phyloP scores from a whole-genome alignment of 306 rosid genomes.

The Castanopsis chinensis region DNA sequence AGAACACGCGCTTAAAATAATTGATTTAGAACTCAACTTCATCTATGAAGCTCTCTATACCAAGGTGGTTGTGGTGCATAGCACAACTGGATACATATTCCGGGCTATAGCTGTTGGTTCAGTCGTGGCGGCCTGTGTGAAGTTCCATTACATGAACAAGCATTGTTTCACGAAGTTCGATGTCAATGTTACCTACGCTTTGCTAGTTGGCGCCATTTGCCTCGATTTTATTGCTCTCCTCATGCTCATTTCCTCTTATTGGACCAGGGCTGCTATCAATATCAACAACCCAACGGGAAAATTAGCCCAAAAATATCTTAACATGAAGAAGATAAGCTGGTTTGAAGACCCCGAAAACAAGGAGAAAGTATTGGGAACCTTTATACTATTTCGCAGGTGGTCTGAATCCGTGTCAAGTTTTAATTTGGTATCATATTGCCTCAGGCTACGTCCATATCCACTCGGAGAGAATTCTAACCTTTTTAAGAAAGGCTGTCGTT shows the following conservation, averaged over 20 bases:
- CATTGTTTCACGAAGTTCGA: slow-evolving; percentile 2
- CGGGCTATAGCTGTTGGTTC: slow-evolving; percentile 15
- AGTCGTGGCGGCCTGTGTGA: slow-evolving; percentile 6
- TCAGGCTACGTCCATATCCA: not conserved
- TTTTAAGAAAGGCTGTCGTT: too few species aligned
- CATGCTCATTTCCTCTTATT: slow-evolving; percentile 27
- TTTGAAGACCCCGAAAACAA: not conserved
- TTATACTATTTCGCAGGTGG: slow-evolving; percentile 33
- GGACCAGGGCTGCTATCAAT: slow-evolving; percentile 3
- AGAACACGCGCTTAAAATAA: too few species aligned
- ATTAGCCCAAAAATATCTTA: not conserved
- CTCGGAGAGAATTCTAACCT: too few species aligned
- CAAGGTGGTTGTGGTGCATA: slow-evolving; percentile 29
- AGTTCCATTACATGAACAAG: slow-evolving; percentile 9
- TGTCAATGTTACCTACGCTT: slow-evolving; percentile 27
- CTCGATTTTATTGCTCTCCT: slow-evolving; percentile 26
- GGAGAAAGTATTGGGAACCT: not conserved
- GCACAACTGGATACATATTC: not conserved
- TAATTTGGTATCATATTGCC: slow-evolving; percentile 32
- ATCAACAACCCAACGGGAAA: not conserved
- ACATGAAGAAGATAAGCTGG: slow-evolving; percentile 13
- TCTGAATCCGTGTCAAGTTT: slow-evolving; percentile 8
- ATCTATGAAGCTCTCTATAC: slow-evolving; percentile 8
- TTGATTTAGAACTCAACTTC: too few species aligned
- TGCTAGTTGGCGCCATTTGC: slow-evolving; percentile 35